Base-by-base conservation (phyloP, 2,329 filamentous ascomycete genomes). In the Tothia fuscella region DNA sequence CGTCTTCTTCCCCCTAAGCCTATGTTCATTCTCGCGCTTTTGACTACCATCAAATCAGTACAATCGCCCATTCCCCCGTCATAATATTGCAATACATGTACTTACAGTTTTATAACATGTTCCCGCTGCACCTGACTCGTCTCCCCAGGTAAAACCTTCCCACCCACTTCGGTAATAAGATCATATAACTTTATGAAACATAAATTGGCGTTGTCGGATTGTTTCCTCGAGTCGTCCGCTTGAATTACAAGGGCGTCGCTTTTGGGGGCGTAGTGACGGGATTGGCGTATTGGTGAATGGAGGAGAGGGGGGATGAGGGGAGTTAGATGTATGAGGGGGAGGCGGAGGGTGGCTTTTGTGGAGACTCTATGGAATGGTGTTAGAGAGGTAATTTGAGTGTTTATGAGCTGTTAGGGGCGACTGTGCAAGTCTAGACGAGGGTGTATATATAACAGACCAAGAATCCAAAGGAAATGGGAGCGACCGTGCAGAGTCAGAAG, bases 291-390 rank as follows among this genome's bases (percentile, higher is more conserved):
- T 21, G 64, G 53, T 33, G 56, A 49, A 55, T 77, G 74, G 6
- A 80, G 59, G 7, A 72, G 50, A 16, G 55, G 57, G 32, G 76
- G 76, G 17, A 80, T 55, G 32, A 72, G 56, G 9, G 66, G 64
- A 10, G 77, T 56, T 30, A 80, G 62, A 6, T 63, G 55, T 19
- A 65, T 58, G 38, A 76, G 57, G 14, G 72, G 63, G 25, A 80
- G 58, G 49, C 68, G 71, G 25, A 80, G 56, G n/a, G 75, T 79
- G 43, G 75, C 76, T 62, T 80, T 80, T 26, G 76, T 77, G 54
- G 76, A 78, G 48, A 78, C 71, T 65, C 76, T 80, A 17, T 13
- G 3, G 21, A 14, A 12, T 28, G 9, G 25, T 6, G n/a, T n/a
- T n/a, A n/a, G n/a, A n/a, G n/a, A n/a, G n/a, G n/a, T n/a, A n/a